Base-by-base conservation (phyloP, 2,329 filamentous ascomycete genomes). In the Monosporascus sp. region DNA sequence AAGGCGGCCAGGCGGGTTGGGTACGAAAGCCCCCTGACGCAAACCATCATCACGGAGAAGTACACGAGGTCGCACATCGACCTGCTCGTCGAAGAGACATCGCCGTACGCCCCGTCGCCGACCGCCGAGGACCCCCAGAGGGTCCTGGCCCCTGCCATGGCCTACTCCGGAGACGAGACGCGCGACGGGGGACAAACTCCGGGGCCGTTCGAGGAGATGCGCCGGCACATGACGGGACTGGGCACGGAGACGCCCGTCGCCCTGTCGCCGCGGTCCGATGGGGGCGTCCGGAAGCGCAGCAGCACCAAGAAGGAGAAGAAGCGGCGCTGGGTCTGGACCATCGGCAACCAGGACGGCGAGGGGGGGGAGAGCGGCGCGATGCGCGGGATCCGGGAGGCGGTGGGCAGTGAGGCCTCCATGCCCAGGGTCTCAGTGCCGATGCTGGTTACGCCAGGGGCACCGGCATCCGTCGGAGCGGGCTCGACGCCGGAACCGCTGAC, bases 281-380 rank as follows among this genome's bases (percentile, higher is more conserved):
- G 24, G 11, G 76, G 76, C 2, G 70, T 80, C 47, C 74, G 76
- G n/a, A 84, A 82, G 64, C 72, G 76, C 9, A 82, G 76, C 64
- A 68, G 70, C 20, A 17, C 24, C 43, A 24, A 24, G 25, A 74
- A 72, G 63, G 83, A 85, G 58, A 85, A 83, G 75, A 84, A 80
- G 67, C 72, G 82, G 14, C 78, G 78, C 44, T 86, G 83, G 83
- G 79, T 83, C 37, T 86, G 83, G 83, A 86, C 83, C 1, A 84
- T 87, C 45, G 80, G 78, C 3, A 75, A 77, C 54, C 79, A 80
- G 1, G 69, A 68, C 1, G 70, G 68, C 5, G 70, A 46, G 31
- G 31, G 75, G 7, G 70, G 73, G 15, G 75, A 47, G 70, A 73
- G 52, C 37, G 75, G 72, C 1, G 73, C 75, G 2, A 66, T 76